Percentiles rank a stretch among this genome's conserved stretches.
Conservation (phyloP, 192 early-diverging fungal species). For the Lunasporangiospora selenospora region DNA sequence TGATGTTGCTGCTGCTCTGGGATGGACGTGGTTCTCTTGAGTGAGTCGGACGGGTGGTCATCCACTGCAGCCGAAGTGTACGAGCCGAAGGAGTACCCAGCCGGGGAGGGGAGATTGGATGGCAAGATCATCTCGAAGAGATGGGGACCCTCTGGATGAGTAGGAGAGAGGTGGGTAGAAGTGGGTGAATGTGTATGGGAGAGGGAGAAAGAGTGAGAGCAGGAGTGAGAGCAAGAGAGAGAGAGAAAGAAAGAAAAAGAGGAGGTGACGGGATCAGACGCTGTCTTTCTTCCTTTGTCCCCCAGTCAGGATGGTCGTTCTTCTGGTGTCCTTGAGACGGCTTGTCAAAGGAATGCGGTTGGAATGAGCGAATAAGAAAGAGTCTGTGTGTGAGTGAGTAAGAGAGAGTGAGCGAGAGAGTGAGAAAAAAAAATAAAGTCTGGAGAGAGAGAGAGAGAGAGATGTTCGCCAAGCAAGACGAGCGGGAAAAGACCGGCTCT, state of each 20-base stretch:
- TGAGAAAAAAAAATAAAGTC: too few relatives aligned
- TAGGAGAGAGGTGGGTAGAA: neutral
- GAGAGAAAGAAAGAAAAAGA: neutral
- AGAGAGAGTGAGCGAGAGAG: neutral
- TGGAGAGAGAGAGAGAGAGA: too few relatives aligned
- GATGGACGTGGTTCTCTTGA: neutral
- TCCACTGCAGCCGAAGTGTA: conserved; percentile 8
- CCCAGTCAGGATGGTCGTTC: too few relatives aligned
- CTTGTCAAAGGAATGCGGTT: neutral
- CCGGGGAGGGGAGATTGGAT: conserved; percentile 33
- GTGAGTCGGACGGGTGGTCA: neutral
- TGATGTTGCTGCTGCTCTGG: neutral
- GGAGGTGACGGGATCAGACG: neutral
- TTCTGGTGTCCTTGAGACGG: too few relatives aligned
- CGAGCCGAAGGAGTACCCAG: conserved; percentile 43
- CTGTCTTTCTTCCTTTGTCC: too few relatives aligned
- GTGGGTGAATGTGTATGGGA: neutral
- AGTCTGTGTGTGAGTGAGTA: neutral
- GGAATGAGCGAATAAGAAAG: neutral
- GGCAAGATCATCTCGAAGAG: conserved; percentile 36
- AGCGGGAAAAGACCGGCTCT: too few relatives aligned
- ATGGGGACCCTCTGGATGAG: too few relatives aligned
- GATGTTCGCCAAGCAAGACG: too few relatives aligned
- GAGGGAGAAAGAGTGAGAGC: neutral
- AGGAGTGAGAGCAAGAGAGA: neutral